Evolutionary conservation across 148 eudicot genomes (phyloP), one percentile per base, ranked within the genome.

Genomic region (Rhododendron molle): DNA sequence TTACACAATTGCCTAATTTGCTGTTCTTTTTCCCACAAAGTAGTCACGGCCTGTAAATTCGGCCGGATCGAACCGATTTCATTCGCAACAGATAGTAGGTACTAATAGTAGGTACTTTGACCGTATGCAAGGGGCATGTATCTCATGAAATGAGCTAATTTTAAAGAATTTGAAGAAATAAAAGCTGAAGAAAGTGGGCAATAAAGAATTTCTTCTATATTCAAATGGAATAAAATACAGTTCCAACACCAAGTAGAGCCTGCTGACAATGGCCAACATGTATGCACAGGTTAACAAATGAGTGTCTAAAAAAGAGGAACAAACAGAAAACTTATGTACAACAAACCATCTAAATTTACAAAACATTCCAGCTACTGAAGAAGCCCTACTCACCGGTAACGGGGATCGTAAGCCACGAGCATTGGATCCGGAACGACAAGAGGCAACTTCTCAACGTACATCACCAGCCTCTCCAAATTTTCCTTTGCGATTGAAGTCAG

Each of bases 401-500:
- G 85, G 60, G 91, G 89, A 77, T 91, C 89, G 79, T 89, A 91
- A 38, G 93, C 34, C 34, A 91, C 47, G 58, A 91, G 80, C 77
- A 36, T 28, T 0, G 87, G 90, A 86, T 93, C 90, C 16, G 94
- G 95, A 86, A 91, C 90, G 44, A 91, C 76, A 43, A 93, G 88
- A 67, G 99, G 98, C 87, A 96, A 85, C 84, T 90, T 92, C 38
- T 96, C 92, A 5, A 94, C 83, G 86, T 93, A 94, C 85, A 89
- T 88, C 82, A 93, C 81, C 7, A 96, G 92, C 84, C 99, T 88
- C 84, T 87, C 90, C 85, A 94, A 77, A 84, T 91, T 95, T 74
- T 96, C 96, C 83, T 69, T 88, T 73, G 90, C 88, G 36, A 93
- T 88, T 38, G 91, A 78, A 15, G 93, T 81, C 81, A 90, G 77